Conservation (phyloP, 129 eudicot species). For the Escallonia herrerae region DNA sequence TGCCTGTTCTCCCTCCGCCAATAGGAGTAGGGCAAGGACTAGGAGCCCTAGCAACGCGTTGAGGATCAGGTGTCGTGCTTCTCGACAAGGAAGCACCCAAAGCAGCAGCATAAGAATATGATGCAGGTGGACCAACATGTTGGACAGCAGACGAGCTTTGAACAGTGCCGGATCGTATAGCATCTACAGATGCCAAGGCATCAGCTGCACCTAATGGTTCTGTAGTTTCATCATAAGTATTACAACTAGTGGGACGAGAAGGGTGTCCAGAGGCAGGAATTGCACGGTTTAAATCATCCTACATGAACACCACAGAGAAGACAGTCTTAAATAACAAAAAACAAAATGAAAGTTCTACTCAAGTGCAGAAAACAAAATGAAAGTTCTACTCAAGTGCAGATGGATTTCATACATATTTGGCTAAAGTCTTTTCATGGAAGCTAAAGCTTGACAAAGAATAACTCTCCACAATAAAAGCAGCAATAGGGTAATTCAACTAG, state of each 20-base stretch:
- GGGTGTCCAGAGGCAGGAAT: constrained; percentile 75
- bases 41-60: constrained; percentile 77
- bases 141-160: constrained; percentile 38
- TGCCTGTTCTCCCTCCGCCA: constrained; percentile 54
- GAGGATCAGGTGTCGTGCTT: constrained; percentile 96
- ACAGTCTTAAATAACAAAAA: too few relatives aligned
- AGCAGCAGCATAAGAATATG: constrained; percentile 88
- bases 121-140: constrained; percentile 47
- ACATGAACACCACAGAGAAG: background rate
- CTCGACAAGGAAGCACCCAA: constrained; percentile 89
- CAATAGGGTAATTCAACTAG: too few relatives aligned
- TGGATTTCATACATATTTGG: too few relatives aligned
- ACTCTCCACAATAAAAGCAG: too few relatives aligned
- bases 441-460: too few relatives aligned
- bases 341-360: too few relatives aligned
- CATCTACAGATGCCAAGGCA: constrained; percentile 27
- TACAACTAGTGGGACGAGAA: constrained; percentile 92
- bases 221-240: constrained; percentile 58
- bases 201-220: constrained; percentile 41
- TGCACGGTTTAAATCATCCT: constrained; percentile 75
- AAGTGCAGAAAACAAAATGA: too few relatives aligned
- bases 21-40: constrained; percentile 90
- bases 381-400: too few relatives aligned
- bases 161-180: constrained; percentile 14
- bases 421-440: too few relatives aligned